phyloP scores from a whole-genome alignment of 805 yeast species.

The Ogataea methanolica region DNA sequence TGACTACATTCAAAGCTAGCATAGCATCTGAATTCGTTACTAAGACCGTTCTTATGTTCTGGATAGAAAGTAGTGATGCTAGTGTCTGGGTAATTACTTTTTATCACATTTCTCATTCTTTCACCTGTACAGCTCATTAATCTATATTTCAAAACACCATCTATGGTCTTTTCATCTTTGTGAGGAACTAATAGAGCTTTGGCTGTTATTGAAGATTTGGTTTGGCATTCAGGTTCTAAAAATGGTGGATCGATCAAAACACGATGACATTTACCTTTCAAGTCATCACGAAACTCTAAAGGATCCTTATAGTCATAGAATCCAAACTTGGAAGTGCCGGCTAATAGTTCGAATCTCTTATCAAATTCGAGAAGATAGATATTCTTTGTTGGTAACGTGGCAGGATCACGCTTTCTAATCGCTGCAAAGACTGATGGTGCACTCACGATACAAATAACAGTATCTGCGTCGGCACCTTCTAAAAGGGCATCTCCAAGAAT shows the following conservation, averaged over 20 bases:
- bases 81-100: constrained; percentile 58
- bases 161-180: constrained; percentile 31
- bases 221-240: constrained; percentile 75
- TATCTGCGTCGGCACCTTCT: constrained; percentile 69
- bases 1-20: constrained; percentile 65
- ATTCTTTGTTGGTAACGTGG: constrained; percentile 56
- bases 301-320: constrained; percentile 78
- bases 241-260: constrained; percentile 86
- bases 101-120: constrained; percentile 67
- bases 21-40: constrained; percentile 85
- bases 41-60: constrained; percentile 77
- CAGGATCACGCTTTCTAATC: constrained; percentile 47
- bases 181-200: constrained; percentile 47
- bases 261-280: constrained; percentile 63
- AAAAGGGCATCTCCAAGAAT: constrained; percentile 63
- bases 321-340: constrained; percentile 61
- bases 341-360: constrained; percentile 66
- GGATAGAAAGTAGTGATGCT: constrained; percentile 66
- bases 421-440: constrained; percentile 95
- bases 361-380: constrained; percentile 79
- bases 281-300: constrained; percentile 47
- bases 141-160: constrained; percentile 41
- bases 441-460: constrained; percentile 71
- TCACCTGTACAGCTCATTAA: constrained; percentile 86
- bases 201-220: constrained; percentile 63